Evolutionary conservation across 2,329 filamentous ascomycete species (phyloP), one percentile per base, ranked within the genome.

Genomic region (Xylaria sp.): DNA sequence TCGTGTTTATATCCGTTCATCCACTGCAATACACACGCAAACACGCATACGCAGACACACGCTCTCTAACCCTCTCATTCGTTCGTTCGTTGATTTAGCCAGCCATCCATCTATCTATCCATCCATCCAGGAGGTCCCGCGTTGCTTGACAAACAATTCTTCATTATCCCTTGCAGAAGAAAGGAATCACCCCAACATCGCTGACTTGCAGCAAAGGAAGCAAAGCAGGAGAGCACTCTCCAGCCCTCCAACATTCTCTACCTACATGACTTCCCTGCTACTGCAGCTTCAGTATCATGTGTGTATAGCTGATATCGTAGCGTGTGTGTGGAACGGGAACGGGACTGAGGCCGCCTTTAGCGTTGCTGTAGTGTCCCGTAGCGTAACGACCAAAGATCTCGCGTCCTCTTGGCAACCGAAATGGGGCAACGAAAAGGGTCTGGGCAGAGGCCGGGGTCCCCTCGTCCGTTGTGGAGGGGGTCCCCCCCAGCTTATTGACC

Each of bases 1-100:
- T 56, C 28, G 54, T 61, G 63, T 73, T 75, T 74, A 74, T 75
- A 74, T 73, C 23, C 39, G 39, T 34, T 46, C 15, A 32, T 15
- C n/a, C 23, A 32, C 23, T 58, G 13, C 41, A 20, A 7, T 20
- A 20, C n/a, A 10, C n/a, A 23, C 46, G n/a, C 46, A 48, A 1
- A 48, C 18, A 48, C 46, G 3, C 46, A 48, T 8, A 7, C n/a
- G 7, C 44, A 48, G 6, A 6, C n/a, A 2, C 18, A 48, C 7
- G 2, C 44, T 48, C 44, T 48, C 46, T 48, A 8, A 56, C 60
- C 51, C 58, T 37, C 37, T 25, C 46, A 50, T 18, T 63, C 54
- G 44, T 32, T 54, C 18, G 3, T n/a, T n/a, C 28, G 18, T 54
- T 54, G 13, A 34, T 18, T 34, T 25, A 54, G 25, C 13, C 13